Evolutionary conservation across 1,284 basidiomycete species (phyloP).

Genomic region (Paramarasmius palmivorus): DNA sequence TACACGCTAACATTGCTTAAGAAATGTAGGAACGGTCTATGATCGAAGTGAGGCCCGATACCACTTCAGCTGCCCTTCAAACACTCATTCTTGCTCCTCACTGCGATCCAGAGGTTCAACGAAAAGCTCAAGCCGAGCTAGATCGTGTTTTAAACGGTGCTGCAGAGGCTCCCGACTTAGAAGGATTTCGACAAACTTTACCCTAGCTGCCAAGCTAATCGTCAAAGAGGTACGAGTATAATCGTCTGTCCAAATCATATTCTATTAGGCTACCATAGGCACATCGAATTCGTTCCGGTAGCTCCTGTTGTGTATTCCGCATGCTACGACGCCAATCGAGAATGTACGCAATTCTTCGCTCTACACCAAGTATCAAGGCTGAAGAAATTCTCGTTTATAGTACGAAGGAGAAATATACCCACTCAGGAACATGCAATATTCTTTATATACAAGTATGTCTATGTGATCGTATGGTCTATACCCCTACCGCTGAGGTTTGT

Average conservation of each 20-base stretch:
- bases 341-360: background rate
- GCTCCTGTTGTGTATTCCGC: too few species aligned
- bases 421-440: slow-evolving; percentile 20
- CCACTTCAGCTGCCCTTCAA: slow-evolving; percentile 17
- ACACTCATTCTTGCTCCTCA: slow-evolving; percentile 14
- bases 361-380: slow-evolving; percentile 14
- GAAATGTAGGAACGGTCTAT: slow-evolving; percentile 20
- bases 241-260: too few species aligned
- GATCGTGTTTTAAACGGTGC: slow-evolving; percentile 34
- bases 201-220: slow-evolving; percentile 35
- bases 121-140: slow-evolving; percentile 35
- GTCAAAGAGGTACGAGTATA: slow-evolving; percentile 32
- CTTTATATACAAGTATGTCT: slow-evolving; percentile 20
- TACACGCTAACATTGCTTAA: slow-evolving; percentile 14
- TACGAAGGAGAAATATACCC: slow-evolving; percentile 13
- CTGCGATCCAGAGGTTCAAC: slow-evolving; percentile 17
- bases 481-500: too few species aligned
- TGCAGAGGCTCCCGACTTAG: slow-evolving; percentile 32
- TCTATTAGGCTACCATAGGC: slow-evolving; percentile 12
- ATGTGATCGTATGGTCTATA: too few species aligned
- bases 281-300: slow-evolving; percentile 10
- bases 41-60: slow-evolving; percentile 22
- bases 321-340: background rate
- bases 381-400: slow-evolving; percentile 10
- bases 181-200: slow-evolving; percentile 31